These are phyloP conservation scores for Hippophae tibetana DNA, from an alignment of 306 rosid species.

Conservation along the genomic window DNA sequence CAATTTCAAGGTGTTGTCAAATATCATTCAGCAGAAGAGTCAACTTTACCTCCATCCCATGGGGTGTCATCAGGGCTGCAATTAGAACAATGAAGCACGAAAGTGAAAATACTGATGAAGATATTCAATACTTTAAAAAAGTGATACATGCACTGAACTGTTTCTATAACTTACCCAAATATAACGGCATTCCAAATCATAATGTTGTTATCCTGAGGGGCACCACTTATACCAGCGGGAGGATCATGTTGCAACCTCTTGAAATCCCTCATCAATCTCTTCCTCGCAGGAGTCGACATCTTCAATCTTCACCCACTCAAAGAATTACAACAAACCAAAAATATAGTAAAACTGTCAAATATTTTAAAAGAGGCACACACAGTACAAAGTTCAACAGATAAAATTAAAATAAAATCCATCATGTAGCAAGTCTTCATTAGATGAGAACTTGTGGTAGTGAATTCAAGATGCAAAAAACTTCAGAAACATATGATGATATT, in stretches of 20 bases:
- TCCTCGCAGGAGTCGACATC: conserved; percentile 90
- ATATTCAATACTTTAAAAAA: not conserved
- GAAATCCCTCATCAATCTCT: conserved; percentile 92
- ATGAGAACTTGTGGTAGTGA: too few relatives aligned
- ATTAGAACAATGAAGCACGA: conserved; percentile 16
- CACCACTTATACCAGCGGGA: conserved; percentile 94
- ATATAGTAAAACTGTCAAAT: conserved; percentile 8
- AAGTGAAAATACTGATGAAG: conserved; percentile 12
- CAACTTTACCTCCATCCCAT: conserved; percentile 92
- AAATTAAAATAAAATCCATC: not conserved
- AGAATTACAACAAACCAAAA: conserved; percentile 16
- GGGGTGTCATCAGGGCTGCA: conserved; percentile 96
- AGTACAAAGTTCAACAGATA: too few relatives aligned
- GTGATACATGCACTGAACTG: not conserved
- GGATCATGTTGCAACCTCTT: conserved; percentile 91
- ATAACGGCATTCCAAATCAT: conserved; percentile 98
- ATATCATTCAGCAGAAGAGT: conserved; percentile 7
- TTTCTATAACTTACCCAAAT: conserved; percentile 57
- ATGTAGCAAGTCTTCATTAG: too few relatives aligned
- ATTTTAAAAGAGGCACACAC: not conserved
- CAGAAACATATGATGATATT: not conserved
- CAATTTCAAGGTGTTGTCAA: conserved; percentile 1
- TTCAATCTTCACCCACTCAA: conserved; percentile 68
- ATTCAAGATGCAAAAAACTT: too few relatives aligned
- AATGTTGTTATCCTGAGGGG: conserved; percentile 88